Base-by-base conservation (phyloP, 176 grass and related monocot species). In the Panicum miliaceum region DNA sequence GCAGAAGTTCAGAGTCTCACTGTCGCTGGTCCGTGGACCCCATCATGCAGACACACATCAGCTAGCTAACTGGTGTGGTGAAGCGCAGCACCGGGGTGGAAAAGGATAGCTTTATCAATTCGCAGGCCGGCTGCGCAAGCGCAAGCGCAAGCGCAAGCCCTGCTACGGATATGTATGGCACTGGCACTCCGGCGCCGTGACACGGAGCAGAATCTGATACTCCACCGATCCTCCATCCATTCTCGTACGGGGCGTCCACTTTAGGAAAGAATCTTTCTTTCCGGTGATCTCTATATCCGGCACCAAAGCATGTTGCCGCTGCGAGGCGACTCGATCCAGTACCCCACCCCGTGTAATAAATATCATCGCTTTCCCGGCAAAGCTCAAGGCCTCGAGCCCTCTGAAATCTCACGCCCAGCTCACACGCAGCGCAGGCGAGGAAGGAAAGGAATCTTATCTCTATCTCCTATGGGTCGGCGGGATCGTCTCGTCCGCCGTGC, bases 261-360 rank as follows among this genome's bases (percentile, higher is more conserved):
- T 68, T 68, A 29, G 82, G 62, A 84, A 76, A 76, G 72, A 77
- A 77, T 84, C 12, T 43, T 68, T 57, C 3, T 68, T 68, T 72
- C 18, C 38, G n/a, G n/a, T n/a, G n/a, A n/a, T n/a, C n/a, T n/a
- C n/a, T n/a, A n/a, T n/a, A n/a, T 48, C 6, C 19, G 68, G 26
- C 81, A 71, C 38, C 16, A 82, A n/a, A 72, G 80, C 68, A 83
- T 73, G 41, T 37, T 35, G 66, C 48, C 6, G 34, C 78, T 4
- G 12, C 46, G 12, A 16, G 12, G 16, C 13, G 2, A 20, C 37
- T n/a, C 36, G 20, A 19, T 40, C 19, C 19, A n/a, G 64, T 20
- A 62, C 20, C 59, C n/a, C 8, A 10, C 1, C 8, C 8, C 9
- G 26, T 4, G 4, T 62, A 8, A 38, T 5, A 67, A 38, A 38